Evolutionary conservation across 148 eudicot genomes (phyloP), one percentile per base, ranked within the genome.

Genomic region (Tetragonia tetragonoides): DNA sequence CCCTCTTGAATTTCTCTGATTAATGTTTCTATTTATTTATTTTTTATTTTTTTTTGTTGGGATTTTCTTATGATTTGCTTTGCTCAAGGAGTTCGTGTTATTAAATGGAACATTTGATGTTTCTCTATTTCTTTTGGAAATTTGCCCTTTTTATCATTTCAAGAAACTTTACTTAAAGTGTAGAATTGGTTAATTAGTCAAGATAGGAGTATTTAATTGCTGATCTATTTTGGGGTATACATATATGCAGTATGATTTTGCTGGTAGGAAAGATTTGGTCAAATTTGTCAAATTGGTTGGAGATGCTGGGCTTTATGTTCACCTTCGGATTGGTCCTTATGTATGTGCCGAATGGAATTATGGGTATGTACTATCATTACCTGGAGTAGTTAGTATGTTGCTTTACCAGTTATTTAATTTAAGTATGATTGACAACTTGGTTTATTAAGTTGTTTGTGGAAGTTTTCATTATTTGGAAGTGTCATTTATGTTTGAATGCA

Each of bases 261-360:
- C 85, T 76, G 97, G 90, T 76, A 82, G 95, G 83, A 90, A 89
- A 59, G 98, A 94, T 84, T 78, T 94, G 85, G 95, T 94, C 61
- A 90, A 90, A 69, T 95, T 95, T 64, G 81, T 95, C 62, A 89
- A 95, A 80, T 72, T 91, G 86, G 89, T 91, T 12, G 89, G 75
- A 53, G 90, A 90, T 65, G 97, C 97, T 78, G 97, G 97, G 68
- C 82, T 95, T 47, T 95, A 86, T 80, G 95, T 83, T 75, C 91
- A 91, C 82, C 86, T 95, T 3, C 86, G 99, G 59, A 95, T 95
- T 41, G 97, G 97, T 44, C 97, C 97, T 53, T 93, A 93, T 67
- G 97, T 84, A 10, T 95, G 99, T 66, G 97, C 98, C 53, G 98
- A 94, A 82, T 94, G 98, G 98, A 94, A 92, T 76, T 94, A 92